These are phyloP conservation scores for Spirogloea muscicola DNA, from an alignment of 139 green algal genomes.

Conservation along the genomic window DNA sequence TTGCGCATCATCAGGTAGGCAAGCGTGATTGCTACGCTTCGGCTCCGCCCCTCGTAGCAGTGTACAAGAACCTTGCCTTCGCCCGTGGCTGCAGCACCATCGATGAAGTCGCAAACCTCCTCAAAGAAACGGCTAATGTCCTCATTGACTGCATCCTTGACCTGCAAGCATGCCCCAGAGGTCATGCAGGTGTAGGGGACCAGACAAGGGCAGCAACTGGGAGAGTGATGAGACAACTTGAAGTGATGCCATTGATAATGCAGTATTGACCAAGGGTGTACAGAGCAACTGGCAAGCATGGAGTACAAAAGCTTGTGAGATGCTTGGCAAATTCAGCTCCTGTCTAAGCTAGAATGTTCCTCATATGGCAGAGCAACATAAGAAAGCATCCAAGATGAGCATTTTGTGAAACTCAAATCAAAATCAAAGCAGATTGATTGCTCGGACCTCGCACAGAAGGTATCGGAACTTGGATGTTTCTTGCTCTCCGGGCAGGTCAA, in stretches of 20 bases:
- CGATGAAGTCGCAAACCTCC: constrained; percentile 62
- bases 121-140: constrained; percentile 66
- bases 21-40: constrained; percentile 69
- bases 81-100: constrained; percentile 38
- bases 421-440: no score
- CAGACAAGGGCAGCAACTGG: background rate
- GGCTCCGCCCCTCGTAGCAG: constrained; percentile 78
- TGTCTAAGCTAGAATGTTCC: background rate
- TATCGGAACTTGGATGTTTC: no score
- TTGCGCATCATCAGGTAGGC: constrained; percentile 66
- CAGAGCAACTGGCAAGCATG: background rate
- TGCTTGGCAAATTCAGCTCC: background rate
- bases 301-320: background rate
- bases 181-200: no score
- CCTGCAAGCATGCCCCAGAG: constrained; percentile 41
- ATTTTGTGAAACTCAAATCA: background rate
- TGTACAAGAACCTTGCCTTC: constrained; percentile 74
- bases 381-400: background rate
- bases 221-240: background rate
- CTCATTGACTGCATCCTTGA: constrained; percentile 75
- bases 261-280: background rate
- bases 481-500: background rate
- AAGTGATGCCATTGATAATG: constrained; percentile 38
- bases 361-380: background rate
- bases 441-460: no score